Conservation (phyloP, 2,329 filamentous ascomycete genomes). For the Elsinoe batatas region DNA sequence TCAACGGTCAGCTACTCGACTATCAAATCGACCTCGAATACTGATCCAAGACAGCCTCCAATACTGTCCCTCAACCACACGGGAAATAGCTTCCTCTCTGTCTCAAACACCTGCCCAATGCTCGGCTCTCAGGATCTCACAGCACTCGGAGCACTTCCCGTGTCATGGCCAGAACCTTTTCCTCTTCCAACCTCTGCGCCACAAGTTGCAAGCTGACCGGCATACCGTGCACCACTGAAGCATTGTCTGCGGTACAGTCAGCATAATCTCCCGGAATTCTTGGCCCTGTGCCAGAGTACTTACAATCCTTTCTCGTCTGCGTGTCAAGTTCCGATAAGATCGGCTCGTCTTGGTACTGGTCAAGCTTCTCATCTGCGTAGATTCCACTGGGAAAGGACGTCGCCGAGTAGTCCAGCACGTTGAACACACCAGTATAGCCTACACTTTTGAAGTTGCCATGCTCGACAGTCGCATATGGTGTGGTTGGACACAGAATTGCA, state of each 20-base stretch:
- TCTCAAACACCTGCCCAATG: neutral
- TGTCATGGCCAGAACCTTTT: constrained; percentile 35
- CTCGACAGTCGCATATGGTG: constrained; percentile 34
- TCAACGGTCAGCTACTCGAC: neutral
- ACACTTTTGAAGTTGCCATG: constrained; percentile 37
- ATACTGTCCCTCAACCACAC: neutral
- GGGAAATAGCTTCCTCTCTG: neutral
- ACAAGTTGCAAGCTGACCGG: constrained; percentile 35
- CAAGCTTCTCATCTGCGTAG: constrained; percentile 30
- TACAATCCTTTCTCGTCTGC: constrained; percentile 16
- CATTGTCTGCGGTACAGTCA: constrained; percentile 24
- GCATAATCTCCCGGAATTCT: neutral
- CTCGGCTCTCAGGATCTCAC: neutral
- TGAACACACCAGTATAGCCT: constrained; percentile 38
- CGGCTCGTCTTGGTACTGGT: constrained; percentile 23
- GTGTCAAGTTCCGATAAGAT: constrained; percentile 16
- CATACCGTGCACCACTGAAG: constrained; percentile 31
- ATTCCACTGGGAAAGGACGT: constrained; percentile 37
- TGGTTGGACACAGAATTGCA: constrained; percentile 38
- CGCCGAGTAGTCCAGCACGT: constrained; percentile 39
- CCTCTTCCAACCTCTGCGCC: constrained; percentile 32
- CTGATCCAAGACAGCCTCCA: neutral
- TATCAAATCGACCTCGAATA: neutral
- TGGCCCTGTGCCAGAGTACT: neutral
- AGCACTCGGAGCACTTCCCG: constrained; percentile 20